These are phyloP conservation scores for Wallemia ichthyophaga DNA, from an alignment of 1,284 basidiomycete species.

Conservation along the genomic window DNA sequence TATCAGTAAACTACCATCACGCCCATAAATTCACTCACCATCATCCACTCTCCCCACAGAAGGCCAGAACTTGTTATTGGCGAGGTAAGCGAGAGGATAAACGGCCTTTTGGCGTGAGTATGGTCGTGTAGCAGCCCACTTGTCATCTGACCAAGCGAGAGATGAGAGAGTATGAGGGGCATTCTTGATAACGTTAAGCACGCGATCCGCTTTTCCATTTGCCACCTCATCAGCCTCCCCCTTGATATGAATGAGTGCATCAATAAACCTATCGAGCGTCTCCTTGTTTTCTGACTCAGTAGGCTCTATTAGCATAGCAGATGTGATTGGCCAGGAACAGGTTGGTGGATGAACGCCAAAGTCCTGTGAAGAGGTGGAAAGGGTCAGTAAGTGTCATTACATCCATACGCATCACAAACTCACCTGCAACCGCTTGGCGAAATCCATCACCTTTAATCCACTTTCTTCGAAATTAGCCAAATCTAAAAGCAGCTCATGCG, in stretches of 20 bases:
- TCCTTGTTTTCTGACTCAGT: conserved; percentile 76
- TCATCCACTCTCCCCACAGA: conserved; percentile 67
- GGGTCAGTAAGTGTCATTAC: no score
- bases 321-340: conserved; percentile 77
- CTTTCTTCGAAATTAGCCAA: conserved; percentile 80
- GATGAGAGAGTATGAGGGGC: conserved; percentile 67
- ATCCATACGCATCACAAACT: no score
- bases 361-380: conserved; percentile 24
- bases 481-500: conserved; percentile 84
- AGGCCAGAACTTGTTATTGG: conserved; percentile 78
- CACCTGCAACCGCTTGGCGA: conserved; percentile 75
- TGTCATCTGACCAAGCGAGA: conserved; percentile 31
- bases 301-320: conserved; percentile 55
- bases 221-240: conserved; percentile 68
- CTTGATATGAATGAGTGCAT: conserved; percentile 87
- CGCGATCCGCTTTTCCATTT: conserved; percentile 49
- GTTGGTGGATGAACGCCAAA: conserved; percentile 74
- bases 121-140: conserved; percentile 43
- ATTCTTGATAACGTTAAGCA: conserved; percentile 73
- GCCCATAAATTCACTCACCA: conserved; percentile 23
- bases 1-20: background rate
- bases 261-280: conserved; percentile 78
- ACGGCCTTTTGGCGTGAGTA: conserved; percentile 60
- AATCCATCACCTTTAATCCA: conserved; percentile 73
- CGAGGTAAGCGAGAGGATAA: conserved; percentile 47